Base-by-base conservation (phyloP, 2,329 filamentous ascomycete species). In the Phialophora chinensis region DNA sequence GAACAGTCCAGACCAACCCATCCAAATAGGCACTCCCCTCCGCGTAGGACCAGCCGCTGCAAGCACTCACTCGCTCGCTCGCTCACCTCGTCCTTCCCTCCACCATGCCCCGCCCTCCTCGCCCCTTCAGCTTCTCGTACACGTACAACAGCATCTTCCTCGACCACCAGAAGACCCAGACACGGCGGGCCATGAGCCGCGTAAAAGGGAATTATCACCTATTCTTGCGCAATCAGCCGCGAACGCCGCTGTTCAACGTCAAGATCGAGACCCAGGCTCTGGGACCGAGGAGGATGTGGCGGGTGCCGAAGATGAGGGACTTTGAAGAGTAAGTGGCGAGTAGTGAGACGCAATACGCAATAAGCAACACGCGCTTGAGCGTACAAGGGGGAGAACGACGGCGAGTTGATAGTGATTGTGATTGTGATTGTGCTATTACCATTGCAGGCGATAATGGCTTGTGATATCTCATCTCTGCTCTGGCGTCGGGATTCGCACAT, bases 161-260 rank as follows among this genome's bases (percentile, higher is more conserved):
- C 33, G 70, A 72, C 50, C 67, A 73, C 60, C 64, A 62, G 49
- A 68, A 68, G 29, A 67, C 67, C 33, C 70, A 71, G 47, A 73
- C 71, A 1, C 63, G 68, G 7, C 59, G 62, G 35, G 69, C 71
- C 17, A 47, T 73, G 54, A 69, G 66, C 50, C 55, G 69, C 33
- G 62, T 73, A 25, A 68, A 66, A 47, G 68, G 66, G 11, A 72
- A 69, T 27, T 72, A 72, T 47, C 71, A 73, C 54, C 69, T 73
- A 14, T 73, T 73, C 60, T 67, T 73, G 10, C 63, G 66, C 6
- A 73, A 73, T 50, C 71, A 72, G 65, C 71, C 71, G 6, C 63
- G 64, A 54, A 63, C 57, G 49, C 71, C 67, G 31, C 63, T 68
- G 6, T 62, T 69, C 61, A 66, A 29, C 3, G 49, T 64, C 12